phyloP scores from a whole-genome alignment of 768 basidiomycete genomes.

The Clavulina sp. region DNA sequence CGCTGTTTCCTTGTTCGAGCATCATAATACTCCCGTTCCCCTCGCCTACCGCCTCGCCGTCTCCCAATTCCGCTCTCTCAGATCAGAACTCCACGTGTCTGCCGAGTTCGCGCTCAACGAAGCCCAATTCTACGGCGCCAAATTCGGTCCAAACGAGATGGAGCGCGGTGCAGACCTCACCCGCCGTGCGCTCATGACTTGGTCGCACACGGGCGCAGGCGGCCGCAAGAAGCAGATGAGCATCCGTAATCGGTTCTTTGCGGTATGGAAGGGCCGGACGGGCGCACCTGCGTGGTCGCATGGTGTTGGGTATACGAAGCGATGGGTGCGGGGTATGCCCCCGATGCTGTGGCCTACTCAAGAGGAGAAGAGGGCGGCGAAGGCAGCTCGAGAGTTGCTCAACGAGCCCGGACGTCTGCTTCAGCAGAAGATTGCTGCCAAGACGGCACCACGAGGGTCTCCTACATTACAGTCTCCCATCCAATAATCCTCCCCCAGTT shows the following conservation, averaged over 20 bases:
- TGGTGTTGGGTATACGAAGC: slow-evolving; percentile 21
- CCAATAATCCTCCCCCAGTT: too few relatives aligned
- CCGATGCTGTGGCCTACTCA: slow-evolving; percentile 25
- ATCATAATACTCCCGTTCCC: slow-evolving; percentile 46
- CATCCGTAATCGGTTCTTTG: neutral
- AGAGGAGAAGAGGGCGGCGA: slow-evolving; percentile 62
- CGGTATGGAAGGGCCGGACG: neutral
- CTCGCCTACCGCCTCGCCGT: slow-evolving; percentile 67
- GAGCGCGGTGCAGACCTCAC: slow-evolving; percentile 44
- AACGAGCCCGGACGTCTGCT: too few relatives aligned
- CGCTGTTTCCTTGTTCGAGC: slow-evolving; percentile 54
- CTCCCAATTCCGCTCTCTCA: slow-evolving; percentile 73
- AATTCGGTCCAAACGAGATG: slow-evolving; percentile 42
- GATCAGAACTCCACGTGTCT: slow-evolving; percentile 67
- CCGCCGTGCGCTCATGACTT: slow-evolving; percentile 40
- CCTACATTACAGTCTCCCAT: too few relatives aligned
- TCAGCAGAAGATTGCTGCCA: too few relatives aligned
- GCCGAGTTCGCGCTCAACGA: slow-evolving; percentile 62
- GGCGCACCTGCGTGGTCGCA: neutral
- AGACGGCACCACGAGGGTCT: too few relatives aligned
- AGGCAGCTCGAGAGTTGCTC: too few relatives aligned
- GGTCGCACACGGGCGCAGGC: slow-evolving; percentile 20
- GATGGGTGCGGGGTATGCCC: slow-evolving; percentile 38
- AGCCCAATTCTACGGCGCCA: slow-evolving; percentile 56
- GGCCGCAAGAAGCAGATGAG: neutral